Base-by-base conservation (phyloP, 225 moss, liverwort and hornwort genomes). In the Physcomitrium patens region DNA sequence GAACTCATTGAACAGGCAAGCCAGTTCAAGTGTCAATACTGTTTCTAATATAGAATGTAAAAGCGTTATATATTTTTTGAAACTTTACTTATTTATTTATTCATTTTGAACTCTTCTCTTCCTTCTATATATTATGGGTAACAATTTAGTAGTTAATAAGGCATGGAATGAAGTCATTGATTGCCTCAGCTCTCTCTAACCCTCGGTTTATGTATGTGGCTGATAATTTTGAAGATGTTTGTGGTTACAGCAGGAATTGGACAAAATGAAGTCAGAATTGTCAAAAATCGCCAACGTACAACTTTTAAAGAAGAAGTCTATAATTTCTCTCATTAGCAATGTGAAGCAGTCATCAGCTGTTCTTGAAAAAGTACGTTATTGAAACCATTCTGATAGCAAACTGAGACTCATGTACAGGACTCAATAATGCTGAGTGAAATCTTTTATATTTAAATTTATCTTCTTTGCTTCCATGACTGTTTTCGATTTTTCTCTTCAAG, bases 241-340 rank as follows among this genome's bases (percentile, higher is more conserved):
- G 47, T 83, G 78, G 78, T 44, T 78, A 78, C 77, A 90, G 84
- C 93, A 93, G 89, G 95, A 99, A 55, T 80, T 99, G 44, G 83
- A 88, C 9, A 87, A 84, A 71, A 87, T 99, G 92, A 85, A 87
- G 58, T 78, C 52, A 3, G 95, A 99, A 73, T 84, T 99, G 47
- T 77, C 75, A 68, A 91, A 85, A 75, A 95, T 95, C 28, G 99
- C 99, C 16, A 82, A 63, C 67, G 99, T 99, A 67, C 87, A 92
- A 11, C 84, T 99, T 42, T 78, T 89, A 77, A 85, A 88, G 75
- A 87, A 82, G 20, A 90, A 86, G 45, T 82, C 99, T 66, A 99
- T 99, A 19, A 95, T 99, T 55, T 99, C 99, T 27, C 82, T 99
- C 49, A 99, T 99, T 23, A 90, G 99, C 77, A 99, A 99, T 68